A percentile compares a stretch with the other conserved stretches of the same genome.
Evolutionary conservation across 192 early-diverging fungal species (phyloP).

Genomic region (Glomus cerebriforme): DNA sequence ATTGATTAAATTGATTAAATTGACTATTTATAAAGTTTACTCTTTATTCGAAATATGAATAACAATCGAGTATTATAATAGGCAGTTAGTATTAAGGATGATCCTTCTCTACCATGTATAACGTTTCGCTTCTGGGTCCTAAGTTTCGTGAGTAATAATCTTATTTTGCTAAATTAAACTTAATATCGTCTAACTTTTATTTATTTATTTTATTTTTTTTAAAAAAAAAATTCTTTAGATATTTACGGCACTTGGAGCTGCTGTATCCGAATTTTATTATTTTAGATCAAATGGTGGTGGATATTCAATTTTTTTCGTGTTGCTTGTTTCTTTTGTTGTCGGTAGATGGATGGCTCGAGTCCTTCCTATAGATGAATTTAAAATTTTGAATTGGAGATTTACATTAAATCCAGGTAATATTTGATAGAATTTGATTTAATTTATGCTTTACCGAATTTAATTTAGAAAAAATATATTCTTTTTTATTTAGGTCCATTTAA

Average conservation of each 20-base stretch:
- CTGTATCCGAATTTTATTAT: constrained; percentile 37
- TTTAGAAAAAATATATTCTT: not conserved
- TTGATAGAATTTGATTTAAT: not conserved
- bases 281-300: constrained; percentile 31
- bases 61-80: not conserved
- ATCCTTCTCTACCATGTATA: constrained; percentile 44
- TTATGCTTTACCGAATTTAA: not conserved
- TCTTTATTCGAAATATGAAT: not conserved
- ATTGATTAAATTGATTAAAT: not conserved
- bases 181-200: not conserved
- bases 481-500: constrained; percentile 50
- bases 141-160: constrained; percentile 26
- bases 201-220: not conserved
- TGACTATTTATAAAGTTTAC: too few species aligned
- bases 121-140: constrained; percentile 58
- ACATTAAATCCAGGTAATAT: constrained; percentile 27
- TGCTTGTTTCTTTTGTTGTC: constrained; percentile 38
- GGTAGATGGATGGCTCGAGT: constrained; percentile 36
- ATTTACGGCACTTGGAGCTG: constrained; percentile 36
- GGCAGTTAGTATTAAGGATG: constrained; percentile 43
- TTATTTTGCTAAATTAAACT: not conserved
- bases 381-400: constrained; percentile 8
- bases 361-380: constrained; percentile 1
- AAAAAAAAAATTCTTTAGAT: not conserved
- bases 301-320: constrained; percentile 37